Base-by-base conservation (phyloP, 2,329 filamentous ascomycete genomes). In the Bipolaris zeicola region DNA sequence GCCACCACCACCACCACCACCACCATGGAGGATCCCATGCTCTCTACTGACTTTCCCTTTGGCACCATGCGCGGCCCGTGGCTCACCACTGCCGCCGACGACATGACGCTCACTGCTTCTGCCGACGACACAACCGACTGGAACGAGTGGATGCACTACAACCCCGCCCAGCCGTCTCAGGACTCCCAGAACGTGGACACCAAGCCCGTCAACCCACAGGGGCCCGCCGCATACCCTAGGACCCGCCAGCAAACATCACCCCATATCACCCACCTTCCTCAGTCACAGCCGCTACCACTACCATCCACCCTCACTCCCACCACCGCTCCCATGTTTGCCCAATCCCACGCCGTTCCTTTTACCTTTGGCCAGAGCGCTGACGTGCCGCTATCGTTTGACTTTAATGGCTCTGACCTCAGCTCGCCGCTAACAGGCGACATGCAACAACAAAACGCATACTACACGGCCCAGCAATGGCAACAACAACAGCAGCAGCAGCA, bases 121-220 rank as follows among this genome's bases (percentile, higher is more conserved):
- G 64, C 71, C 54, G 69, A 72, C 43, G 66, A 74, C 26, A 64
- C 72, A 47, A 53, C 62, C 42, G 69, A 76, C 62, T 81, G 79
- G 79, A 79, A 77, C 63, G 76, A 81, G 42, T 81, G 78, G 77
- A 77, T 81, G 73, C 71, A 77, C 54, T 81, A 78, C 77, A 78
- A 81, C 66, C 77, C 78, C 45, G 69, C 76, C 42, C 67, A 74
- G 43, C 50, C 67, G 55, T 67, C 73, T 46, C 72, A 75, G 62
- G 63, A 67, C 38, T 34, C 64, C 38, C 60, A 65, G 53, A 53
- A 14, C 16, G 56, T 58, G 54, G 61, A 67, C 8, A 13, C 65
- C 51, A 71, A 71, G 57, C 61, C 66, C 13, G 55, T 64, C 43
- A 66, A 66, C 48, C 57, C 57, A 42, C 68, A 69, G 49, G 69